Evolutionary conservation across 345 rosid species (phyloP).

Genomic region (Bretschneidera sinensis): DNA sequence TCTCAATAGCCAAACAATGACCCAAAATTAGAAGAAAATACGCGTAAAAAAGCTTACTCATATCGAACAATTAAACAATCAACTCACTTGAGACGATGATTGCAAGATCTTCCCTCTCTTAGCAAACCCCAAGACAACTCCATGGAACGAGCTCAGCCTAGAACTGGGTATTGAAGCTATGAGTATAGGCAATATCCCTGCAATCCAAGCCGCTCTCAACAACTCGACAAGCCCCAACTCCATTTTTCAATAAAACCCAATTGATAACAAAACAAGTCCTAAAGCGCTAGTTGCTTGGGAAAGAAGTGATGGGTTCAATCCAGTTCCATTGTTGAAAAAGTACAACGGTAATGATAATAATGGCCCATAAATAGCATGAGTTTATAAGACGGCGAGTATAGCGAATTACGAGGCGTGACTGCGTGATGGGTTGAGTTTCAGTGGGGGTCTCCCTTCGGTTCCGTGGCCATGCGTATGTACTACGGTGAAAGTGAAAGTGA

Average conservation of each 20-base stretch:
- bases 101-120: conserved; percentile 58
- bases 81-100: conserved; percentile 34
- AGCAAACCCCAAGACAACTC: conserved; percentile 35
- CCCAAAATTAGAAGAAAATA: background rate
- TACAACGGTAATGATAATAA: too few species aligned
- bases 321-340: background rate
- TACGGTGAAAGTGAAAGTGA: too few species aligned
- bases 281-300: background rate
- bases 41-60: too few species aligned
- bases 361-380: too few species aligned
- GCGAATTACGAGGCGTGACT: too few species aligned
- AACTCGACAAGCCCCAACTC: conserved; percentile 28
- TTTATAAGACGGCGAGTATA: too few species aligned
- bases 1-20: background rate
- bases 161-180: conserved; percentile 44
- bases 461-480: too few species aligned
- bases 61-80: background rate
- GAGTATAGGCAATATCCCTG: conserved; percentile 37
- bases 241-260: conserved; percentile 18
- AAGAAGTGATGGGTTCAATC: background rate
- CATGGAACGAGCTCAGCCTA: conserved; percentile 27
- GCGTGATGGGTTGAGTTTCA: too few species aligned
- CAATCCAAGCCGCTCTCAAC: conserved; percentile 57
- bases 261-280: background rate
- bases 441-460: too few species aligned